Conservation (phyloP, 306 rosid genomes). For the Begonia fuchsioides region DNA sequence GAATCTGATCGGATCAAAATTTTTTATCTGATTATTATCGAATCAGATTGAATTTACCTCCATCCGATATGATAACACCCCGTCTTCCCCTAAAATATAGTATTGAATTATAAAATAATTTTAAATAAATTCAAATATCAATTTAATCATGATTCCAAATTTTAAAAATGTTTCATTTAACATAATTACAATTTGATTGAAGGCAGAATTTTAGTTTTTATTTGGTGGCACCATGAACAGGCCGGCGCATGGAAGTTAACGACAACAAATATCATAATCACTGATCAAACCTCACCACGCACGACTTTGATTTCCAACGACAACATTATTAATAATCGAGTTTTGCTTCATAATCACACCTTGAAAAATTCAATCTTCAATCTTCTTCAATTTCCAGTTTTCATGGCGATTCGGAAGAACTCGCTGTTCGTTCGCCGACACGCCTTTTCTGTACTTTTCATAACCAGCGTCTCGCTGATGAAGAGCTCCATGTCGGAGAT, state of each 20-base stretch:
- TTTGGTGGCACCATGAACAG: too few species aligned
- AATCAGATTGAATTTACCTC: too few species aligned
- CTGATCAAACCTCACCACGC: background rate
- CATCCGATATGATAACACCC: too few species aligned
- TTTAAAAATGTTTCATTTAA: too few species aligned
- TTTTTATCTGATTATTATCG: too few species aligned
- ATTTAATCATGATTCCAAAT: too few species aligned
- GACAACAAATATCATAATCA: background rate
- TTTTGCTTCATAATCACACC: background rate
- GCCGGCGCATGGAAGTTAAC: background rate
- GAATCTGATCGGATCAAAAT: too few species aligned
- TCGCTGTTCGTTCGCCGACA: background rate
- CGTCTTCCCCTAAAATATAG: too few species aligned
- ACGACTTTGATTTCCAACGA: background rate
- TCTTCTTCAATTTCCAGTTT: background rate
- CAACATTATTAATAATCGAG: background rate
- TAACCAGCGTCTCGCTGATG: constrained; percentile 1
- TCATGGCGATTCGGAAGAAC: background rate
- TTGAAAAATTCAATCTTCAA: background rate
- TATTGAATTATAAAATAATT: too few species aligned
- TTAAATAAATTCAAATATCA: too few species aligned
- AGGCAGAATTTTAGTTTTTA: too few species aligned
- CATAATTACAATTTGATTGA: too few species aligned
- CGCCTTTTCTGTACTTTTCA: background rate
- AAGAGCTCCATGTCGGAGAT: constrained; percentile 7